These are phyloP conservation scores for Lenwebbia sp. DNA, from an alignment of 345 rosid species.

Conservation along the genomic window DNA sequence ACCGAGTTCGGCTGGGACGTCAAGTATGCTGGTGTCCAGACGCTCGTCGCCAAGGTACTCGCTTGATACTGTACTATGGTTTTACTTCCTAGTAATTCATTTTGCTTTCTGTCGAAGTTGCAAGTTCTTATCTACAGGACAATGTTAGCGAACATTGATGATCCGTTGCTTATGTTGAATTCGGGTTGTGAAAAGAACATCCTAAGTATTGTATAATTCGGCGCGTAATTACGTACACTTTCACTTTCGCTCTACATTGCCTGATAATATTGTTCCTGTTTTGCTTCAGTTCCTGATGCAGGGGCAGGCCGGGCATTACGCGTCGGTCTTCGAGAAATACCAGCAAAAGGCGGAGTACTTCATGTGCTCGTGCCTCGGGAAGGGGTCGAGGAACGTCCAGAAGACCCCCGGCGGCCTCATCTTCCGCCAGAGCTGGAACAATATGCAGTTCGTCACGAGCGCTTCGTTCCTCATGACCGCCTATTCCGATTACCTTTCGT, in stretches of 20 bases:
- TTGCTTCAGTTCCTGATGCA: slow-evolving; percentile 71
- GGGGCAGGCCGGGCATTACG: slow-evolving; percentile 65
- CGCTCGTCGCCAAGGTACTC: slow-evolving; percentile 84
- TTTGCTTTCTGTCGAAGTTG: not conserved
- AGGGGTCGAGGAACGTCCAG: slow-evolving; percentile 48
- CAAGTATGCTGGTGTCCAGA: slow-evolving; percentile 93
- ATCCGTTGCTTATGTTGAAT: not conserved
- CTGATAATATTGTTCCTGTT: not conserved
- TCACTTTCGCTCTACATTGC: not conserved
- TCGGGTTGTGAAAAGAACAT: fast-evolving
- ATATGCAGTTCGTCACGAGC: slow-evolving; percentile 89
- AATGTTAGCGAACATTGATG: not conserved
- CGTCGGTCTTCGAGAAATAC: slow-evolving; percentile 58
- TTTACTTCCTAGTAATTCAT: not conserved
- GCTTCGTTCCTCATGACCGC: slow-evolving; percentile 71
- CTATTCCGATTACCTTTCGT: slow-evolving; percentile 80
- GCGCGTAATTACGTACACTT: not conserved
- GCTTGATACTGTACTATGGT: not conserved
- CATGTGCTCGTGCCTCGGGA: slow-evolving; percentile 83
- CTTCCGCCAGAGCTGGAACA: slow-evolving; percentile 92
- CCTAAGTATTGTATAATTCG: not conserved
- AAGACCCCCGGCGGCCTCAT: slow-evolving; percentile 90
- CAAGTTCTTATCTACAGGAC: not conserved
- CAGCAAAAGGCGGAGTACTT: slow-evolving; percentile 84
- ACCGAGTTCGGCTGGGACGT: slow-evolving; percentile 98